Evolutionary conservation across 2,329 filamentous ascomycete genomes (phyloP).

Genomic region (Fusarium sp.): DNA sequence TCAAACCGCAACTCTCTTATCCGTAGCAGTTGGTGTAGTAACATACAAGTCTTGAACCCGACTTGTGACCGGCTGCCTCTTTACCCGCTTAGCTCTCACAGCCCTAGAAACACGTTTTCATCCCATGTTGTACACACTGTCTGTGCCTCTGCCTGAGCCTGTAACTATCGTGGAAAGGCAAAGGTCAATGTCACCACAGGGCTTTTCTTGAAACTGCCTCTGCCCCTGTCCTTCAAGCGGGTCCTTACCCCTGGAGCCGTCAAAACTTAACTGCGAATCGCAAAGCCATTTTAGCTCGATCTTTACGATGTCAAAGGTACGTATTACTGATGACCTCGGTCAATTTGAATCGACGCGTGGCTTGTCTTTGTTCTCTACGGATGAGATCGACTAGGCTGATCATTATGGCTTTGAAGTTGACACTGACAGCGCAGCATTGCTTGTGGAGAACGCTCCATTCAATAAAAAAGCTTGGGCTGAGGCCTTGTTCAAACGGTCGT

Average conservation of each 20-base stretch:
- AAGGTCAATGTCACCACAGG: neutral
- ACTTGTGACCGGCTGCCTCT: slow-evolving; percentile 37
- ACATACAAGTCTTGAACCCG: neutral
- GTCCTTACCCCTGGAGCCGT: slow-evolving; percentile 29
- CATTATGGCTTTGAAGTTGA: neutral
- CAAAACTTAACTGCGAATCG: slow-evolving; percentile 12
- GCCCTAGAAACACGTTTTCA: slow-evolving; percentile 29
- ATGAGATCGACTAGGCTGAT: slow-evolving; percentile 10
- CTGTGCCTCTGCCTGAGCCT: slow-evolving; percentile 2
- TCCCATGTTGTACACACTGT: slow-evolving; percentile 39
- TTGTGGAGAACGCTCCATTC: slow-evolving; percentile 28
- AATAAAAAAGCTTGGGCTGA: slow-evolving; percentile 20
- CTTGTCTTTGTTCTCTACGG: slow-evolving; percentile 11
- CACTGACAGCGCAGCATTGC: slow-evolving; percentile 28
- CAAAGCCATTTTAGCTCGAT: slow-evolving; percentile 1
- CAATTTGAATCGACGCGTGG: slow-evolving; percentile 20
- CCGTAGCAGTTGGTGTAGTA: slow-evolving; percentile 4
- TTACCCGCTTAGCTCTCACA: slow-evolving; percentile 23
- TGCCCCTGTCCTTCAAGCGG: slow-evolving; percentile 20
- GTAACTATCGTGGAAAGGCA: slow-evolving; percentile 2
- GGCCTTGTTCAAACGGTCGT: slow-evolving; percentile 27
- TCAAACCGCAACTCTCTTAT: slow-evolving; percentile 17
- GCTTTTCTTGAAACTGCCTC: slow-evolving; percentile 36
- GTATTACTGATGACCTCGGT: neutral
- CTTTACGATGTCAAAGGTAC: neutral